Evolutionary conservation across 2,329 filamentous ascomycete species (phyloP).

Genomic region (Coniosporium tulheliwenetii): DNA sequence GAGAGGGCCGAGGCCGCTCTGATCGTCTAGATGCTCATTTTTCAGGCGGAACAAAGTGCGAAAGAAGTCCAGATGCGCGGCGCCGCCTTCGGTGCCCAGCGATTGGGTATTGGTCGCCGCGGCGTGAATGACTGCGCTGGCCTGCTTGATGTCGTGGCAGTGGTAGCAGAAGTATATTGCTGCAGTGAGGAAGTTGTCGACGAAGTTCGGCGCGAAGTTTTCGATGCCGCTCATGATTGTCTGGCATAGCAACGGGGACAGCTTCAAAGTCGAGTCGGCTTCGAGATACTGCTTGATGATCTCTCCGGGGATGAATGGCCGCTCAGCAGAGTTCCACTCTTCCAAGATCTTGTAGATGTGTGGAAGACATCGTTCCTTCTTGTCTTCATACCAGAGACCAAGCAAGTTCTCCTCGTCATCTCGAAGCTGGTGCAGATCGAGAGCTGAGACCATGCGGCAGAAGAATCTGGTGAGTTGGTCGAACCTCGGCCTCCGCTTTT

Average conservation of each 20-base stretch:
- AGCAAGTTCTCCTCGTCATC: background rate
- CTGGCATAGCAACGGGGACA: background rate
- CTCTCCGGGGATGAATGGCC: background rate
- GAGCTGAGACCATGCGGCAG: background rate
- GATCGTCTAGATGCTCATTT: no score
- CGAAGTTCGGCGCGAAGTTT: background rate
- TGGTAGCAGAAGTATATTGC: background rate
- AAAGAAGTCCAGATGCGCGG: background rate
- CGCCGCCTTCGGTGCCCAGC: background rate
- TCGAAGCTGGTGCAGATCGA: background rate
- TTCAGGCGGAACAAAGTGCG: no score
- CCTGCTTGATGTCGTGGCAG: background rate
- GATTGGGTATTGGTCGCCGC: background rate
- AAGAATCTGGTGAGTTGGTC: background rate
- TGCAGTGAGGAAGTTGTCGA: background rate
- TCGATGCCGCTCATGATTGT: background rate
- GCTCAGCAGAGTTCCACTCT: background rate
- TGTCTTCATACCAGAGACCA: background rate
- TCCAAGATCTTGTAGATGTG: background rate
- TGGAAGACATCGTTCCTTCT: background rate
- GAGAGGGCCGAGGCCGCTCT: no score
- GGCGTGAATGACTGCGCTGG: background rate
- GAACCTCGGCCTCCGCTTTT: background rate
- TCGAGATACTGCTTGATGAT: background rate
- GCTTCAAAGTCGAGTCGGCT: background rate